Evolutionary conservation across 2,329 filamentous ascomycete species (phyloP).

Genomic region (Trichoderma asperellum): DNA sequence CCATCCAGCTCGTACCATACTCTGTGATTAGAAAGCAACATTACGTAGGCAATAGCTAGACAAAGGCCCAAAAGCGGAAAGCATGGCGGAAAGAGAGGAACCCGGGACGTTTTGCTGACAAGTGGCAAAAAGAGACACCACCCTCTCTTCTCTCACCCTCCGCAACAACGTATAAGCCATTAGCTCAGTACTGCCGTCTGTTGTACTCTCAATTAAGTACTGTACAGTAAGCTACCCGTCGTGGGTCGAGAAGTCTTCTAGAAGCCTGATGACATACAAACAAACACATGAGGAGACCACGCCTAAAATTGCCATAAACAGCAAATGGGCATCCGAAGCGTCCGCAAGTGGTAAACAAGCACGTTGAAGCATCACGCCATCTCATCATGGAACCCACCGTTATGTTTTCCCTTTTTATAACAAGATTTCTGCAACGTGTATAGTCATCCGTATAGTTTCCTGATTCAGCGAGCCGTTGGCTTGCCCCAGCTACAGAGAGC

Average conservation of each 20-base stretch:
- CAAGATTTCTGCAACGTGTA: background rate
- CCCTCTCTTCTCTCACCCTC: background rate
- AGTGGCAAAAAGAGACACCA: background rate
- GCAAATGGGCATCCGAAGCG: slow-evolving; percentile 5
- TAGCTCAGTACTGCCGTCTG: background rate
- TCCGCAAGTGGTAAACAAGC: background rate
- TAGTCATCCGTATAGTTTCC: background rate
- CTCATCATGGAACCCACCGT: background rate
- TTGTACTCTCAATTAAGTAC: background rate
- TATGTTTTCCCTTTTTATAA: background rate
- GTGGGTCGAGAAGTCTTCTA: slow-evolving; percentile 20
- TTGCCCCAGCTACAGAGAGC: background rate
- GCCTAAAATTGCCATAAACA: slow-evolving; percentile 8
- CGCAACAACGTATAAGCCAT: background rate
- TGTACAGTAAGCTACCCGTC: slow-evolving; percentile 9
- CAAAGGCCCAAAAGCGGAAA: background rate
- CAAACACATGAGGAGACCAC: background rate
- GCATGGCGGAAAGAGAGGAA: background rate
- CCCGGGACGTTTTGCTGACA: slow-evolving; percentile 6
- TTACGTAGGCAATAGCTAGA: background rate
- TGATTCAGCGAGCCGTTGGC: background rate
- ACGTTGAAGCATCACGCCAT: slow-evolving; percentile 14
- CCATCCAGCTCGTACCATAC: too few relatives aligned
- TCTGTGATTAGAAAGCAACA: background rate
- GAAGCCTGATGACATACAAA: slow-evolving; percentile 4